phyloP scores from a whole-genome alignment of 768 basidiomycete species.

The Neoboletus subvelutipes region DNA sequence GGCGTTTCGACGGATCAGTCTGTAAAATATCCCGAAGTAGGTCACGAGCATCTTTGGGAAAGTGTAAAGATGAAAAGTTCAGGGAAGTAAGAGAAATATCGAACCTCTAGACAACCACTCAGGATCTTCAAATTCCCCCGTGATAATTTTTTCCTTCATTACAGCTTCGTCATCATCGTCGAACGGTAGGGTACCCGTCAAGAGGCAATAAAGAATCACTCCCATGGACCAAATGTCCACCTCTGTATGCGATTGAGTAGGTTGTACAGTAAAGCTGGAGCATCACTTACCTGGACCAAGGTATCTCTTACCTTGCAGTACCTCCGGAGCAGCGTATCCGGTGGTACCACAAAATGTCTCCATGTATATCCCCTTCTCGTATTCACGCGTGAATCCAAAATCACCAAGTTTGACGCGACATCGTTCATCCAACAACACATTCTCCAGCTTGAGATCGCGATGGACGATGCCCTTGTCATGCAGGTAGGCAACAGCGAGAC shows the following conservation, averaged over 20 bases:
- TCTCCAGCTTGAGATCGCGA: slow-evolving; percentile 95
- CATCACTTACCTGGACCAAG: slow-evolving; percentile 72
- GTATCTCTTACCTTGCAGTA: slow-evolving; percentile 86
- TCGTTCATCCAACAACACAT: slow-evolving; percentile 86
- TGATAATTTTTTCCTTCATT: slow-evolving; percentile 83
- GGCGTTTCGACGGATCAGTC: slow-evolving; percentile 72
- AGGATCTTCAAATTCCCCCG: slow-evolving; percentile 88
- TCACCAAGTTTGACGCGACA: slow-evolving; percentile 93
- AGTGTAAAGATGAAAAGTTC: slow-evolving; percentile 5
- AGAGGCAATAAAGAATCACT: slow-evolving; percentile 84
- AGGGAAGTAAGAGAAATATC: slow-evolving; percentile 18
- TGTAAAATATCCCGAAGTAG: slow-evolving; percentile 76
- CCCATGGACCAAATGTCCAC: slow-evolving; percentile 96
- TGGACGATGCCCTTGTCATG: slow-evolving; percentile 94
- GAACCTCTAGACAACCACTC: slow-evolving; percentile 86
- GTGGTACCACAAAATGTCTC: slow-evolving; percentile 97
- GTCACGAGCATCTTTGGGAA: slow-evolving; percentile 71
- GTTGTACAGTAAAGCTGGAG: neutral
- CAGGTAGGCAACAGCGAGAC: slow-evolving; percentile 89
- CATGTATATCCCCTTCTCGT: slow-evolving; percentile 71
- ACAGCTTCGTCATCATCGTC: slow-evolving; percentile 84
- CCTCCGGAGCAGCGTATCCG: slow-evolving; percentile 91
- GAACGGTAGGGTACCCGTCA: slow-evolving; percentile 88
- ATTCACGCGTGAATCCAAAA: slow-evolving; percentile 94
- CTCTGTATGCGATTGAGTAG: slow-evolving; percentile 49